Conservation (phyloP, 1,284 basidiomycete species). For the Ceraceosorus guamensis region DNA sequence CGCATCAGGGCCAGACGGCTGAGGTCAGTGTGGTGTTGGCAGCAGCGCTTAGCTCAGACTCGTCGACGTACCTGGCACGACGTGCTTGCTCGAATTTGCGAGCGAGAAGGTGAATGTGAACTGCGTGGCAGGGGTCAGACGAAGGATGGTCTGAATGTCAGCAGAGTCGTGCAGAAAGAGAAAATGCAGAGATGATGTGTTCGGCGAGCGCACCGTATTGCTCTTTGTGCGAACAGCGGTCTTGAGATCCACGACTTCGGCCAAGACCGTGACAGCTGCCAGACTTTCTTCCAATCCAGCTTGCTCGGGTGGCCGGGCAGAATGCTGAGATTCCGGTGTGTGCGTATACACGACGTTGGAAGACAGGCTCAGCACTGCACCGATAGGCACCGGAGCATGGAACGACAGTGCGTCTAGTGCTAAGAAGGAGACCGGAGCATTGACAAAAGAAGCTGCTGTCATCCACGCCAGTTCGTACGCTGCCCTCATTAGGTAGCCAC, state of each 20-base stretch:
- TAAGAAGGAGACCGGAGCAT: constrained; percentile 46
- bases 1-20: too few species aligned
- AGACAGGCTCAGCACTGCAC: constrained; percentile 33
- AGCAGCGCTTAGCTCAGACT: neutral
- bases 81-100: constrained; percentile 16
- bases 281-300: constrained; percentile 4
- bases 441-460: constrained; percentile 40
- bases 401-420: constrained; percentile 44
- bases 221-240: constrained; percentile 24
- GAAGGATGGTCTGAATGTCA: neutral
- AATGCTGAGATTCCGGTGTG: constrained; percentile 9
- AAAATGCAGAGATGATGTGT: neutral
- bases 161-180: neutral
- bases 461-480: constrained; percentile 49
- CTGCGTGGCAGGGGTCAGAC: constrained; percentile 5
- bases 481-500: constrained; percentile 34
- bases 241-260: constrained; percentile 32
- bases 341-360: constrained; percentile 33
- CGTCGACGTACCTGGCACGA: constrained; percentile 13
- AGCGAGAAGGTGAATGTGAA: constrained; percentile 42
- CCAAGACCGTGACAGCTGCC: constrained; percentile 31
- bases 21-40: neutral
- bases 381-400: constrained; percentile 40
- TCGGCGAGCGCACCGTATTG: constrained; percentile 36
- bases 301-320: constrained; percentile 3